These are phyloP conservation scores for Colletotrichum phormii DNA, from an alignment of 2,329 filamentous ascomycete genomes.

Conservation along the genomic window DNA sequence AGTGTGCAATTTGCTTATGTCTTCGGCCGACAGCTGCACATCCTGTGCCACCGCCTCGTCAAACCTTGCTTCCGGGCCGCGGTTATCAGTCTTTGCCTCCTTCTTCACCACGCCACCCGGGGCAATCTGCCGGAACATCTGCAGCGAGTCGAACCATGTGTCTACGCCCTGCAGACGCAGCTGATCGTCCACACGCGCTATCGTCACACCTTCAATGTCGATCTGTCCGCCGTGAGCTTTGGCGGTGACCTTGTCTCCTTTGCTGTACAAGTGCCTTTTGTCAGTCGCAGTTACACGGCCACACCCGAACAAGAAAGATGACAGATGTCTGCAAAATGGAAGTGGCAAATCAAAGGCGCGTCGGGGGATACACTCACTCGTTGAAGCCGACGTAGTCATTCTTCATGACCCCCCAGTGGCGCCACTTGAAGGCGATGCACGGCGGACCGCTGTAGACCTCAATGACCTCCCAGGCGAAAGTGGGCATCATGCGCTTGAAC, in stretches of 20 bases:
- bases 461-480: slow-evolving; percentile 77
- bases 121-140: slow-evolving; percentile 74
- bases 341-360: too few species aligned
- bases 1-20: slow-evolving; percentile 19
- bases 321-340: background rate
- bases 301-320: background rate
- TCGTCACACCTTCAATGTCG: slow-evolving; percentile 72
- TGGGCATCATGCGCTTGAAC: slow-evolving; percentile 80
- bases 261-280: slow-evolving; percentile 50
- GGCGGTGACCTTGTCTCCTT: slow-evolving; percentile 71
- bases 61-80: slow-evolving; percentile 24
- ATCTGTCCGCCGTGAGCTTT: slow-evolving; percentile 71
- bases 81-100: slow-evolving; percentile 1
- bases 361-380: slow-evolving; percentile 57
- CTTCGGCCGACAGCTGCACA: slow-evolving; percentile 1
- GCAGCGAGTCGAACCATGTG: slow-evolving; percentile 74
- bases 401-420: slow-evolving; percentile 76
- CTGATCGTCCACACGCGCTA: slow-evolving; percentile 71
- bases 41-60: slow-evolving; percentile 14
- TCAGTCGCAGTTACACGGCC: background rate
- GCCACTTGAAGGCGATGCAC: slow-evolving; percentile 72
- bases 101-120: slow-evolving; percentile 28
- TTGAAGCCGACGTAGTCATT: slow-evolving; percentile 75
- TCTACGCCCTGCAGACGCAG: slow-evolving; percentile 69
- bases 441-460: slow-evolving; percentile 76